Percentiles rank a stretch among this genome's conserved stretches.
Evolutionary conservation across 768 basidiomycete genomes (phyloP).

Genomic region (Lentinula sp.): DNA sequence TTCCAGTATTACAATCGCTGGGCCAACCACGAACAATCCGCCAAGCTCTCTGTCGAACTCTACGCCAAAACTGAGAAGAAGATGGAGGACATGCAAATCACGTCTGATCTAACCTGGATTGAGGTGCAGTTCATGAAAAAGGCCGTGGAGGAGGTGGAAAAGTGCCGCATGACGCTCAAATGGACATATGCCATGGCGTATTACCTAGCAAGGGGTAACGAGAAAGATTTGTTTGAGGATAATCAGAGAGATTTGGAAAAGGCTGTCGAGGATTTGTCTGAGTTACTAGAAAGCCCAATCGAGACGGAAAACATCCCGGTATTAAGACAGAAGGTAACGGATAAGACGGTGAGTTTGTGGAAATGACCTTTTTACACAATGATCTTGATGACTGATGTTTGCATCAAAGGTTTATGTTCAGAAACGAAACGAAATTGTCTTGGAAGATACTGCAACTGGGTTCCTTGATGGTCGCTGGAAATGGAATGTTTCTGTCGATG

Average conservation of each 20-base stretch:
- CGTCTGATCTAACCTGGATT: conserved; percentile 92
- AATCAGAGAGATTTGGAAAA: conserved; percentile 95
- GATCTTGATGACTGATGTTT: neutral
- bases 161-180: conserved; percentile 92
- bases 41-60: conserved; percentile 88
- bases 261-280: conserved; percentile 93
- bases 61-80: conserved; percentile 98
- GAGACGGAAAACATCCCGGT: conserved; percentile 78
- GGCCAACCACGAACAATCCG: conserved; percentile 99
- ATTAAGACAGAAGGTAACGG: conserved; percentile 88
- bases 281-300: conserved; percentile 86
- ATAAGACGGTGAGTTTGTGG: conserved; percentile 73
- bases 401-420: conserved; percentile 77
- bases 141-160: conserved; percentile 87
- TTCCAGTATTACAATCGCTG: conserved; percentile 97
- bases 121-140: conserved; percentile 98
- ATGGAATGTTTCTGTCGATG: conserved; percentile 72
- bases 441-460: conserved; percentile 91
- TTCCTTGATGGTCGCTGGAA: conserved; percentile 82
- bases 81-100: conserved; percentile 99
- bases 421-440: conserved; percentile 91
- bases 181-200: conserved; percentile 99
- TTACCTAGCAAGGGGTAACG: conserved; percentile 84
- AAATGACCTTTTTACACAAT: no score
- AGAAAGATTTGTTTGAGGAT: conserved; percentile 95